Conservation (phyloP, 495 filamentous ascomycete species). For the Penicillium riverlandense region DNA sequence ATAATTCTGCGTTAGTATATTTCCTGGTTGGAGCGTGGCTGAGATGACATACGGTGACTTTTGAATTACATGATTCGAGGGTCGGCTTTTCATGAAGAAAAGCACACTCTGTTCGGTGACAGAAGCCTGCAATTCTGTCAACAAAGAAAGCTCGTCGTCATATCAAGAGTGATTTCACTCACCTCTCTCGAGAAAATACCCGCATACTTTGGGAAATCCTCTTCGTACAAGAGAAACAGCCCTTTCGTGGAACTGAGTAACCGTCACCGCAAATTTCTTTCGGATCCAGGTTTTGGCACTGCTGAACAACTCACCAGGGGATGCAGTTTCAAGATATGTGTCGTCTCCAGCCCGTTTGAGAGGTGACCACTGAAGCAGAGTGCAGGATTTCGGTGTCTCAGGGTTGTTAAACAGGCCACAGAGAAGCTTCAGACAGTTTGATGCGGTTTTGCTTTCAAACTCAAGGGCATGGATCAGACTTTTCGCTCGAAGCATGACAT, state of each 20-base stretch:
- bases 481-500: not conserved
- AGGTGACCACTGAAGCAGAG: constrained; percentile 6
- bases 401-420: constrained; percentile 3
- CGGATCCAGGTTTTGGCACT: not conserved
- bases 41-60: not conserved
- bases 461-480: not conserved
- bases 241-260: not conserved
- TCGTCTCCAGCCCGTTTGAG: not conserved
- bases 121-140: too few relatives aligned
- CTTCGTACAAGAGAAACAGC: not conserved
- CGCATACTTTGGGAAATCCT: not conserved
- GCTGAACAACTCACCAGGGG: not conserved
- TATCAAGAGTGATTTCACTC: not conserved
- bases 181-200: not conserved
- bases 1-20: not conserved
- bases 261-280: not conserved
- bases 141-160: too few relatives aligned
- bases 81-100: not conserved
- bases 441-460: not conserved
- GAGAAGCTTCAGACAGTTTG: not conserved
- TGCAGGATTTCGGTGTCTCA: not conserved
- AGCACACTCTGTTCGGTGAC: not conserved
- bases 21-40: too few relatives aligned
- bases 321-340: not conserved
- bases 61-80: not conserved